phyloP scores from a whole-genome alignment of 305 asterid species.

The Fraxinus velutina region DNA sequence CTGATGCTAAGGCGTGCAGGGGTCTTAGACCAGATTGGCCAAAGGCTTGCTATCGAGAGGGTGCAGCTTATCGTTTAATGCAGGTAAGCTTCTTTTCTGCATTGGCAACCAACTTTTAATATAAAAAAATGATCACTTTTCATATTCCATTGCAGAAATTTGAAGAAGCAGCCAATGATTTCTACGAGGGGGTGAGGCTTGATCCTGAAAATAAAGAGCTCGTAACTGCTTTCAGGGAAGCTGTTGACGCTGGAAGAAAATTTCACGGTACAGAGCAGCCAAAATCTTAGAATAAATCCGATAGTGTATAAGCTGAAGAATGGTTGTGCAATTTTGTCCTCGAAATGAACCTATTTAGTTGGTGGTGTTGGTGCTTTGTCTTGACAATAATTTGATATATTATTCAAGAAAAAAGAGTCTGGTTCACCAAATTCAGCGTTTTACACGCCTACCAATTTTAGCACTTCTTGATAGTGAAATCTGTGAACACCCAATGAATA shows the following conservation, averaged over 20 bases:
- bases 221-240: slow-evolving; percentile 92
- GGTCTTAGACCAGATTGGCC: slow-evolving; percentile 94
- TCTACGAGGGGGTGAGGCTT: slow-evolving; percentile 79
- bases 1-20: slow-evolving; percentile 77
- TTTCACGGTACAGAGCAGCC: slow-evolving; percentile 36
- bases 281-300: slow-evolving; percentile 24
- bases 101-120: neutral
- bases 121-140: neutral
- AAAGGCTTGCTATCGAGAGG: slow-evolving; percentile 91
- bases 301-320: neutral
- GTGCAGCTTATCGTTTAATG: slow-evolving; percentile 80
- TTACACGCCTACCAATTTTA: neutral
- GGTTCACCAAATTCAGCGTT: neutral
- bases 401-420: neutral
- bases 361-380: neutral
- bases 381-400: neutral
- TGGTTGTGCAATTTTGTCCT: neutral
- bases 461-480: neutral
- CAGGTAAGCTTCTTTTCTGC: slow-evolving; percentile 40
- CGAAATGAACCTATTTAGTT: neutral
- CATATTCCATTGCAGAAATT: slow-evolving; percentile 50
- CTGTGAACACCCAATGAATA: neutral
- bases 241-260: slow-evolving; percentile 81
- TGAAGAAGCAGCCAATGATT: slow-evolving; percentile 92
- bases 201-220: slow-evolving; percentile 87